Conservation (phyloP, 2,329 filamentous ascomycete genomes). For the Didymellaceae sp. region DNA sequence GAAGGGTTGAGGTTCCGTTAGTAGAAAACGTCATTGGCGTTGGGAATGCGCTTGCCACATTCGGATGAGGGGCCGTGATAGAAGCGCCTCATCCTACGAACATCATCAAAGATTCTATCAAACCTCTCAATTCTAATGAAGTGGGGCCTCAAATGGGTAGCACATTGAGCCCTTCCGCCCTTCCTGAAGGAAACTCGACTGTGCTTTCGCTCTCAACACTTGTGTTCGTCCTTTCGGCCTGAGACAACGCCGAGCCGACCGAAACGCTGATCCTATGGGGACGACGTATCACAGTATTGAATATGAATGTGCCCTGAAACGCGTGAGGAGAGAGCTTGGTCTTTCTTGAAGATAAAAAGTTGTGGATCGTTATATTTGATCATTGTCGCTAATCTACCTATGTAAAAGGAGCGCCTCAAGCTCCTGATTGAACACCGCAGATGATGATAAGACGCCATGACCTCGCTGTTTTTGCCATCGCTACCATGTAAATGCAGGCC, state of each 20-base stretch:
- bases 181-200: not conserved
- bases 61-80: not conserved
- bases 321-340: not conserved
- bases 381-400: too few relatives aligned
- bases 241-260: constrained; percentile 8
- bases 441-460: constrained; percentile 10
- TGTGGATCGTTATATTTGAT: too few relatives aligned
- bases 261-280: constrained; percentile 4
- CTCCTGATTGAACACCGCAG: too few relatives aligned
- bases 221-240: not conserved
- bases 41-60: constrained; percentile 3
- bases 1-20: not conserved
- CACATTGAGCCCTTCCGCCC: not conserved
- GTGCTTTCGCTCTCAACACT: not conserved
- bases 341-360: not conserved
- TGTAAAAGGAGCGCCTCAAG: too few relatives aligned
- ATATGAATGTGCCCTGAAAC: not conserved
- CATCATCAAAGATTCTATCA: not conserved
- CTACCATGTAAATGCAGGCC: constrained; percentile 17
- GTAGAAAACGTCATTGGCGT: constrained; percentile 5
- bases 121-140: not conserved
- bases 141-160: not conserved
- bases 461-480: constrained; percentile 15
- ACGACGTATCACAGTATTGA: not conserved
- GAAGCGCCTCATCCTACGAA: not conserved